Evolutionary conservation across 306 rosid species (phyloP).

Genomic region (Dryas alaskensis): DNA sequence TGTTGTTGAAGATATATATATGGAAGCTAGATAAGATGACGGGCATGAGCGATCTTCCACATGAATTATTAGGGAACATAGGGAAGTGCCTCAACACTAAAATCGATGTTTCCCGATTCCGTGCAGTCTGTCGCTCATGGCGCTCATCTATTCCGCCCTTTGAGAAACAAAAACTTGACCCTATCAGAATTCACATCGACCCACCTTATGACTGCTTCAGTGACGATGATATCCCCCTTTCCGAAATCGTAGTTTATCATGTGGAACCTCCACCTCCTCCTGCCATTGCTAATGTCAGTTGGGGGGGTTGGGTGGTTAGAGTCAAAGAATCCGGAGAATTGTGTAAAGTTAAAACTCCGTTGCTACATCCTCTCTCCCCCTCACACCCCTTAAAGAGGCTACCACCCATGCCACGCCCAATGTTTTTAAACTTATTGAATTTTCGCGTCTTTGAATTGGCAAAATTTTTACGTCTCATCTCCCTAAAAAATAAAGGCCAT

Average conservation of each 20-base stretch:
- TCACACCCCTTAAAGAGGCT: background rate
- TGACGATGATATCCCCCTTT: background rate
- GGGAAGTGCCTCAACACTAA: too few species aligned
- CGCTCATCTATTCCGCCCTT: constrained; percentile 5
- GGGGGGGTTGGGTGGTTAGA: constrained; percentile 27
- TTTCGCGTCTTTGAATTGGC: constrained; percentile 22
- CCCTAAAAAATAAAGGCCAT: background rate
- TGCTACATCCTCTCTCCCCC: constrained; percentile 24
- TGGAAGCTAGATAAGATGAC: too few species aligned
- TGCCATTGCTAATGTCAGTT: background rate
- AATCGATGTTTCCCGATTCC: too few species aligned
- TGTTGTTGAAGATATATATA: too few species aligned
- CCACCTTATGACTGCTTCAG: too few species aligned
- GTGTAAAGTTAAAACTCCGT: background rate
- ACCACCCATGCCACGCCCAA: background rate
- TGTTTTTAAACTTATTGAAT: constrained; percentile 10
- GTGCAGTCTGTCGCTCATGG: constrained; percentile 13
- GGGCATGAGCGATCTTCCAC: too few species aligned
- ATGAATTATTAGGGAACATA: too few species aligned
- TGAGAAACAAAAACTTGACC: too few species aligned
- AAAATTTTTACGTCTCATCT: background rate
- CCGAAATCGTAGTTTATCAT: constrained; percentile 23
- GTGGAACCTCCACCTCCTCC: constrained; percentile 4
- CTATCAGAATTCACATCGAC: too few species aligned
- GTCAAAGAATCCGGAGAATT: background rate